A percentile compares a stretch with the other conserved stretches of the same genome.
phyloP scores from a whole-genome alignment of 116 monocot species.

The Dioscorea cayenensis region DNA sequence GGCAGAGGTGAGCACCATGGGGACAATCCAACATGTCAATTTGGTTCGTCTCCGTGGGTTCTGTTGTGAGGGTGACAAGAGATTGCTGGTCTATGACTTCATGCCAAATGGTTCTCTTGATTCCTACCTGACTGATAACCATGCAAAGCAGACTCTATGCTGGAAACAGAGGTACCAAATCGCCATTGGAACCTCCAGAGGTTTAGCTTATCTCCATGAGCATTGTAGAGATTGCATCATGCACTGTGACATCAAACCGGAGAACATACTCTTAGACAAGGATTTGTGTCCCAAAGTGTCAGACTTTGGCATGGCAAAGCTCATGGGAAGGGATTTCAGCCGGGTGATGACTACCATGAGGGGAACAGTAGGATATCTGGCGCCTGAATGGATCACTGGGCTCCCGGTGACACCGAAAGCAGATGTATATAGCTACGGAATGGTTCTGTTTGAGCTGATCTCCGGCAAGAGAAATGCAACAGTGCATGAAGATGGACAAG shows the following conservation, averaged over 20 bases:
- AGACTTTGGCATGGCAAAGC: constrained; percentile 12
- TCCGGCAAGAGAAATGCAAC: constrained; percentile 2
- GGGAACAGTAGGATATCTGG: constrained; percentile 7
- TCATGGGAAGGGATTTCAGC: constrained; percentile 10
- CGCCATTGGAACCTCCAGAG: constrained; percentile 4
- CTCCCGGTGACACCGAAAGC: constrained; percentile 2
- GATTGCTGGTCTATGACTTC: constrained; percentile 9
- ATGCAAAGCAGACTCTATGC: background rate
- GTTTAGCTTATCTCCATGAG: constrained; percentile 11
- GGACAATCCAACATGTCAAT: constrained; percentile 9
- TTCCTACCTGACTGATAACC: background rate
- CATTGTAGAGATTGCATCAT: constrained; percentile 12
- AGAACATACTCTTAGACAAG: constrained; percentile 6
- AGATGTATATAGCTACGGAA: constrained; percentile 6
- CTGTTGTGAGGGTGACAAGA: constrained; percentile 4
- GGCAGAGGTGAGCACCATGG: constrained; percentile 1
- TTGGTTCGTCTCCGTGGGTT: constrained; percentile 9
- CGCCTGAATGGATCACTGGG: constrained; percentile 7
- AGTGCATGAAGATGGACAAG: background rate
- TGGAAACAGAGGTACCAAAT: constrained; percentile 9
- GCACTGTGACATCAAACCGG: constrained; percentile 8
- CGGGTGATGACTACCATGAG: constrained; percentile 1
- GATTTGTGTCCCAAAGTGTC: constrained; percentile 4
- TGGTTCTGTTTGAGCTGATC: constrained; percentile 7
- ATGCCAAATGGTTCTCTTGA: constrained; percentile 3